Evolutionary conservation across 495 filamentous ascomycete species (phyloP), one percentile per base, ranked within the genome.

Genomic region (Glonium stellatum): DNA sequence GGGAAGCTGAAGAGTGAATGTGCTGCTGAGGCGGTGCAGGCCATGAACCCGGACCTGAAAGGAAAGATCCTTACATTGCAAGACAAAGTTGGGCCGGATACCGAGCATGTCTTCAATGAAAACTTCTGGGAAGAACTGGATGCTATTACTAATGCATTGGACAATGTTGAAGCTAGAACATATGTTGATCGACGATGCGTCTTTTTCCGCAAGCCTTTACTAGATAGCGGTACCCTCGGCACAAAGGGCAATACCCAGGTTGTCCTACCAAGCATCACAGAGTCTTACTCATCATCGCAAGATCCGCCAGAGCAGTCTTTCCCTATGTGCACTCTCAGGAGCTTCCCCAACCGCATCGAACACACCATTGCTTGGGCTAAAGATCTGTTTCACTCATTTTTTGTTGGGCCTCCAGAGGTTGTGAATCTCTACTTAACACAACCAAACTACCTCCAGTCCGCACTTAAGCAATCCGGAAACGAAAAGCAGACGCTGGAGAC

Each of bases 171-270:
- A 67, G 95, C 95, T 15, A 83, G 95, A 69, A 96, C 91, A 19
- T 99, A 99, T 65, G 92, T 99, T 60, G 95, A 99, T 72, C 84
- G 95, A 58, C 85, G 93, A 70, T 99, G 95, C 71, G 92, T 99
- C 49, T 97, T 97, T 81, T 99, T 97, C 88, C 87, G 85, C 64
- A 97, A 97, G 76, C 90, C 95, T 2, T 79, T 99, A 0, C 81
- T 99, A 9, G 95, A 99, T 76, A 96, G 90, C 73, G 95, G 95
- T 59, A 99, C 95, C 36, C 81, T 99, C 12, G 93, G 95, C 19
- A 97, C 95, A 37, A 99, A 99, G 79, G 95, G 95, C 67, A 99
- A 99, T 75, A 92, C 87, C 11, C 95, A 99, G 70, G 93, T 97
- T 56, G 82, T 99, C 58, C 82, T 99, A 53, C 93, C 95, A 9